Evolutionary conservation across 768 basidiomycete species (phyloP), one percentile per base, ranked within the genome.

Genomic region (Lentinula guzmanii): DNA sequence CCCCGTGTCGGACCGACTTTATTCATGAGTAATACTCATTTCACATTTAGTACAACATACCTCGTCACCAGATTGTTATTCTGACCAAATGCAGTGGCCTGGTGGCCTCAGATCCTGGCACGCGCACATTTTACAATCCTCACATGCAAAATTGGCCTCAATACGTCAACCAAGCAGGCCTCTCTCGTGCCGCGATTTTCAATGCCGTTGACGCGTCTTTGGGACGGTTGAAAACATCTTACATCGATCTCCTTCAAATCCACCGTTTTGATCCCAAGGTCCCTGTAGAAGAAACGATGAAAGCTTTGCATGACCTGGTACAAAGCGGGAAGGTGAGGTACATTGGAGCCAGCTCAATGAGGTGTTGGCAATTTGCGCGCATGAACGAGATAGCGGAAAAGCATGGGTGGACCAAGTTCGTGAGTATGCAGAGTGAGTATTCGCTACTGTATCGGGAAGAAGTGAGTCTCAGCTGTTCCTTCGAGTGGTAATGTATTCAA

Each of bases 351-450:
- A 52, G 59, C 37, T 60, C 59, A 45, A 77, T 77, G 77, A 66
- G 70, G 8, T 70, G 77, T 33, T 77, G 76, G 77, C 72, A 77
- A 52, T 77, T 78, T 46, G 71, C 72, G 42, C 65, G 67, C 42
- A 65, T 79, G 65, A 75, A 79, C 57, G 70, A 75, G 24, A 69
- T 75, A 2, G 79, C 79, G 2, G 62, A 67, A 35, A 67, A 67
- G 58, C 62, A 78, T 15, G 74, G 75, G 6, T 78, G 79, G 71
- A 79, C 82, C 7, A 75, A 70, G 54, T 84, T 83, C 62, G 72
- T 81, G 52, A 77, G 78, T 52, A 81, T 82, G 75, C 82, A 83
- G 66, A 73, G 77, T 53, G 76, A 77, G 57, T 76, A 82, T 63
- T 79, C 73, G 35, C 67, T 81, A 3, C 68, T 82, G 21, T 84